A percentile compares a stretch with the other conserved stretches of the same genome.
Evolutionary conservation across 2,329 filamentous ascomycete genomes (phyloP).

Genomic region (Conoideocrella luteorostrata): DNA sequence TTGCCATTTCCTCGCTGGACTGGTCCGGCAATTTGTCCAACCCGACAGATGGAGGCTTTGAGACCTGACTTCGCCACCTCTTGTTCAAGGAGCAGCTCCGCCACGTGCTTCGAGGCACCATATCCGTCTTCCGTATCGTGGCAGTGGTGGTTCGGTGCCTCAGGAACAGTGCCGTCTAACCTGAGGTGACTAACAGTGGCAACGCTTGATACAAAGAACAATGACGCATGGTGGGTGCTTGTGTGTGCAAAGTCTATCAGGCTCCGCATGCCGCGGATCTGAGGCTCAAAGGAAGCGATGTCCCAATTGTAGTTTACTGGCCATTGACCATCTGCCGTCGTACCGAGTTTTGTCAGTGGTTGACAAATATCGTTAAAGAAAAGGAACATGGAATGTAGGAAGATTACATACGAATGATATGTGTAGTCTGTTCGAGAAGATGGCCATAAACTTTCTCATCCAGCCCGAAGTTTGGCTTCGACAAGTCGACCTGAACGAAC

Average conservation of each 20-base stretch:
- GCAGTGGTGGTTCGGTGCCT: neutral
- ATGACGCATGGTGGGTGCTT: neutral
- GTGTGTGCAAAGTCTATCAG: neutral
- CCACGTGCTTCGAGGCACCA: neutral
- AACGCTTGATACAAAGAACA: conserved; percentile 3
- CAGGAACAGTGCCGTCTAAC: neutral
- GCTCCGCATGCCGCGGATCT: conserved; percentile 1
- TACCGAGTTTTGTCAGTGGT: too few species aligned
- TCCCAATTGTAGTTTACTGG: conserved; percentile 5
- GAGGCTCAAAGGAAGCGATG: conserved; percentile 2
- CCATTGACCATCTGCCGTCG: conserved; percentile 3
- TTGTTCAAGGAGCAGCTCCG: neutral
- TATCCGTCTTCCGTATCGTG: neutral
- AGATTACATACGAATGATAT: neutral
- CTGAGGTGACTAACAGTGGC: neutral
- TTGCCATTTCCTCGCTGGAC: neutral
- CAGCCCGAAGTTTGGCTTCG: neutral
- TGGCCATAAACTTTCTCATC: neutral
- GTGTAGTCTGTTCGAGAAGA: neutral
- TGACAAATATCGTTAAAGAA: too few species aligned
- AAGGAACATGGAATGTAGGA: neutral
- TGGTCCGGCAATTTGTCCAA: neutral
- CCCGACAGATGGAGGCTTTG: neutral
- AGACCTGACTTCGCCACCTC: neutral
- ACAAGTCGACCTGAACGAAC: conserved; percentile 1